Conservation (phyloP, 1,139 yeast genomes). For the Suhomyces coccinellae region DNA sequence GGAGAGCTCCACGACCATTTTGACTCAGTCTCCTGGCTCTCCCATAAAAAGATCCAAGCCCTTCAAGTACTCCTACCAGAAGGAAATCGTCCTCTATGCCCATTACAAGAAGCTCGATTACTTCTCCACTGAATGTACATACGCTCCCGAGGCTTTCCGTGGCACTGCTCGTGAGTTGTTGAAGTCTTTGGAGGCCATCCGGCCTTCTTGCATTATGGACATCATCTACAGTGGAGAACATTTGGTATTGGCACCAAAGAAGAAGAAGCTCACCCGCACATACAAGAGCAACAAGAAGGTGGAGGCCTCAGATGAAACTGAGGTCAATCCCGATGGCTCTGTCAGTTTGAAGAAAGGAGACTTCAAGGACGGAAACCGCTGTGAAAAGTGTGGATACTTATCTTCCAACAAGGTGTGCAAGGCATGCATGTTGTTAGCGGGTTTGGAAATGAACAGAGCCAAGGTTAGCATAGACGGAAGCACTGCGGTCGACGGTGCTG, state of each 20-base stretch:
- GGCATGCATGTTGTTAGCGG: slow-evolving; percentile 87
- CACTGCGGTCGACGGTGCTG: slow-evolving; percentile 61
- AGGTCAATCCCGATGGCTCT: slow-evolving; percentile 61
- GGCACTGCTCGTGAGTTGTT: slow-evolving; percentile 94
- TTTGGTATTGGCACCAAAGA: slow-evolving; percentile 63
- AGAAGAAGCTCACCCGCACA: slow-evolving; percentile 30
- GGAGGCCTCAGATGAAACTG: slow-evolving; percentile 36
- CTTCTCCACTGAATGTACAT: slow-evolving; percentile 95
- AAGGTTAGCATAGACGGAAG: slow-evolving; percentile 55
- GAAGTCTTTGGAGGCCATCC: slow-evolving; percentile 82
- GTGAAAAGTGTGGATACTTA: slow-evolving; percentile 89
- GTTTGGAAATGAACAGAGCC: slow-evolving; percentile 76
- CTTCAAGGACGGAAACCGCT: slow-evolving; percentile 64
- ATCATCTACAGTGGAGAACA: slow-evolving; percentile 93
- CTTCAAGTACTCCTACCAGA: slow-evolving; percentile 92
- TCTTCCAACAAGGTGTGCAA: slow-evolving; percentile 88
- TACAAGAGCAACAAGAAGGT: slow-evolving; percentile 32
- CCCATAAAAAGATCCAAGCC: slow-evolving; percentile 93
- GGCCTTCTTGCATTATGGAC: slow-evolving; percentile 94
- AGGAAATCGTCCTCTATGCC: slow-evolving; percentile 96
- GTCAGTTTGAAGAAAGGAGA: slow-evolving; percentile 39
- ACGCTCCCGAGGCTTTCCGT: slow-evolving; percentile 97
- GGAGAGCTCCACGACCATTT: slow-evolving; percentile 85
- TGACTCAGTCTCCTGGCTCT: slow-evolving; percentile 77
- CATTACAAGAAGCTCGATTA: slow-evolving; percentile 94